Evolutionary conservation across 2,329 filamentous ascomycete species (phyloP).

Genomic region (Penicillium sp.): DNA sequence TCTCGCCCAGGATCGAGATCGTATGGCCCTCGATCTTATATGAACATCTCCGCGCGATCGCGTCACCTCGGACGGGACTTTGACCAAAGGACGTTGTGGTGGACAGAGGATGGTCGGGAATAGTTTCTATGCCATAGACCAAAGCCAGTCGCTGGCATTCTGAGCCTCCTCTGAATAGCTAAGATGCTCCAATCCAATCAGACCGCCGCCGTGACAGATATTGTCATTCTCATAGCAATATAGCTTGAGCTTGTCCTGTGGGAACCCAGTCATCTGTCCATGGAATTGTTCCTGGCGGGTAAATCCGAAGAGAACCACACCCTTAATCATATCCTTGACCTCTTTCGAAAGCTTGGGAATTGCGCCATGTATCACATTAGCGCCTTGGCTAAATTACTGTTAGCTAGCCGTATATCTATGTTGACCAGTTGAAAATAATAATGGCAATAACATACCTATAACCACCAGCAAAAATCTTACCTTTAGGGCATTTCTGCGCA

Average conservation of each 20-base stretch:
- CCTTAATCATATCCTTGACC: slow-evolving; percentile 34
- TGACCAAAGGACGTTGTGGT: too few relatives aligned
- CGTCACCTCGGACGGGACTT: too few relatives aligned
- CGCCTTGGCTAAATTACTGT: not conserved
- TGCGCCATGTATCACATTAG: slow-evolving; percentile 28
- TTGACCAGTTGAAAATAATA: too few relatives aligned
- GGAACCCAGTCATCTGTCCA: slow-evolving; percentile 44
- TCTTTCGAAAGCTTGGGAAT: slow-evolving; percentile 33
- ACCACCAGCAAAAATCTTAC: slow-evolving; percentile 40
- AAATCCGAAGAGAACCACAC: slow-evolving; percentile 48
- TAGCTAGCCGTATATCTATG: too few relatives aligned
- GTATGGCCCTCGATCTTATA: too few relatives aligned
- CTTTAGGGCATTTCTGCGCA: slow-evolving; percentile 22
- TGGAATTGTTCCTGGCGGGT: slow-evolving; percentile 46
- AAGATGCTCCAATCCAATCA: not conserved
- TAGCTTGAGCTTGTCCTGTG: slow-evolving; percentile 48
- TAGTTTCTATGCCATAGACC: too few relatives aligned
- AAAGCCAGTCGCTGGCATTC: too few relatives aligned
- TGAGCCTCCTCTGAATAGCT: not conserved
- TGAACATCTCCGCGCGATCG: too few relatives aligned
- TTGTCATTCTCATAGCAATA: not conserved
- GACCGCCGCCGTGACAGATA: not conserved
- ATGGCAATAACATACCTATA: slow-evolving; percentile 21
- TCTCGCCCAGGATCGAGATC: too few relatives aligned
- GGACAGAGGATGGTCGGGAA: too few relatives aligned